phyloP scores from a whole-genome alignment of 2,329 filamentous ascomycete species.

The Arthroderma uncinatum region DNA sequence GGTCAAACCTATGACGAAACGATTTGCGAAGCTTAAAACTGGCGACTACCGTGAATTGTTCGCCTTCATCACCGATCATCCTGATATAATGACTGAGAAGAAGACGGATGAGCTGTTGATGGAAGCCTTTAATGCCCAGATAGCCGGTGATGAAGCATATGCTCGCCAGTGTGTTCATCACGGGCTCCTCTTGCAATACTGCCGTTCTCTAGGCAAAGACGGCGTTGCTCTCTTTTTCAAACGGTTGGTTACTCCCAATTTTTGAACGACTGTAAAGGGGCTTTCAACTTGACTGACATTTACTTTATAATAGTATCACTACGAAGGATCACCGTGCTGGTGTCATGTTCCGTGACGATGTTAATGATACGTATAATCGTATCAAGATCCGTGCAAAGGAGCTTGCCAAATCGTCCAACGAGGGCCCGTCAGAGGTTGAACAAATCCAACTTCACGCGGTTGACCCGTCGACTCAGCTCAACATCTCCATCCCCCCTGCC shows the following conservation, averaged over 20 bases:
- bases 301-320: constrained; percentile 48
- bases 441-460: constrained; percentile 97
- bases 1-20: constrained; percentile 63
- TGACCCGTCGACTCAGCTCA: constrained; percentile 82
- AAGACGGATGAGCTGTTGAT: constrained; percentile 87
- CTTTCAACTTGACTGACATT: not conserved
- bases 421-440: constrained; percentile 57
- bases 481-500: constrained; percentile 66
- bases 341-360: constrained; percentile 85
- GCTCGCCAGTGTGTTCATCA: constrained; percentile 86
- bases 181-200: constrained; percentile 86
- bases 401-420: constrained; percentile 51
- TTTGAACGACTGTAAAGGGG: too few relatives aligned
- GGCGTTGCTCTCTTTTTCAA: constrained; percentile 93
- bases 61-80: constrained; percentile 67
- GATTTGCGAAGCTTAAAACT: constrained; percentile 67
- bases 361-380: constrained; percentile 71
- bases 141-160: constrained; percentile 64
- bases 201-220: constrained; percentile 74
- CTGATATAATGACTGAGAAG: constrained; percentile 65
- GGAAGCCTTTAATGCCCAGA: constrained; percentile 79
- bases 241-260: constrained; percentile 39
- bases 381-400: constrained; percentile 69
- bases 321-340: constrained; percentile 81
- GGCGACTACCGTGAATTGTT: constrained; percentile 63